Percentiles rank a stretch among this genome's conserved stretches.
phyloP scores from a whole-genome alignment of 805 yeast species.

The Suhomyces emberorum region DNA sequence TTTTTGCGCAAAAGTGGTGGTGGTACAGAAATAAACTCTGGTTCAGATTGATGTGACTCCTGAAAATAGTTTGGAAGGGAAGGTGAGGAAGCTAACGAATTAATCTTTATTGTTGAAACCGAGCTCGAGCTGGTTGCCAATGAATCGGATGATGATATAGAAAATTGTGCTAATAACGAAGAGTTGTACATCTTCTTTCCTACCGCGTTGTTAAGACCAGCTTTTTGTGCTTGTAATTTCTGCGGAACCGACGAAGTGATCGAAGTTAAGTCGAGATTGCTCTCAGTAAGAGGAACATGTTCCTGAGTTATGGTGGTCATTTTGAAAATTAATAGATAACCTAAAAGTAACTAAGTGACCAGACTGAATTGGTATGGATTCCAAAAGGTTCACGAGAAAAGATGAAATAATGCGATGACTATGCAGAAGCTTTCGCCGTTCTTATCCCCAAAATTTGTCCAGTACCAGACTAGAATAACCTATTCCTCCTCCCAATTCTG shows the following conservation, averaged over 20 bases:
- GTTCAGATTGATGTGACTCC: neutral
- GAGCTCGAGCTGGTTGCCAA: slow-evolving; percentile 9
- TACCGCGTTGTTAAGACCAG: too few relatives aligned
- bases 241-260: too few relatives aligned
- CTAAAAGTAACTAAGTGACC: too few relatives aligned
- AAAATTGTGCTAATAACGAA: neutral
- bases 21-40: slow-evolving; percentile 2
- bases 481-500: too few relatives aligned
- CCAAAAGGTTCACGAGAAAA: too few relatives aligned
- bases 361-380: too few relatives aligned
- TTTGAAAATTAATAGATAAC: too few relatives aligned
- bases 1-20: slow-evolving; percentile 13
- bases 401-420: too few relatives aligned
- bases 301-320: neutral
- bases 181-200: slow-evolving; percentile 4
- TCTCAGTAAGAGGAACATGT: neutral
- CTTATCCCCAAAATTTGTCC: too few relatives aligned
- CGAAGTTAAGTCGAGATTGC: neutral
- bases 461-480: too few relatives aligned
- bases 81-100: slow-evolving; percentile 3
- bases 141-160: slow-evolving; percentile 9
- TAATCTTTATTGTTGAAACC: slow-evolving; percentile 11
- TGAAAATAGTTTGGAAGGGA: slow-evolving; percentile 7
- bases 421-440: too few relatives aligned
- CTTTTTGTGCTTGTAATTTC: too few relatives aligned